A percentile compares a stretch with the other conserved stretches of the same genome.
Conservation (phyloP, 192 early-diverging fungal species). For the Paraglomus brasilianum region DNA sequence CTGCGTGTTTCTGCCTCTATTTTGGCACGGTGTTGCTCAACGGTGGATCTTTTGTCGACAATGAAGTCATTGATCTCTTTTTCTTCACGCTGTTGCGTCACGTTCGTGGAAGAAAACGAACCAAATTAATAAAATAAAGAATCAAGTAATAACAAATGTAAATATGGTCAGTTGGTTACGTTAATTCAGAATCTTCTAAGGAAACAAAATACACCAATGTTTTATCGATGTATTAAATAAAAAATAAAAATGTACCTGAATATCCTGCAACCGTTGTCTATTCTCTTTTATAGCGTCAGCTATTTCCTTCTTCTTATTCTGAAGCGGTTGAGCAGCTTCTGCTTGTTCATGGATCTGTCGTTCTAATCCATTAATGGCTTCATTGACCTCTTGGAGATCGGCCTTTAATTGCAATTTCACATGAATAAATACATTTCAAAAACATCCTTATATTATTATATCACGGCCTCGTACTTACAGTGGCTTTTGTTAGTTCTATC, state of each 20-base stretch:
- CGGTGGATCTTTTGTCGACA: constrained; percentile 32
- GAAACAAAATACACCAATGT: constrained; percentile 4
- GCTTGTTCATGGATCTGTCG: constrained; percentile 37
- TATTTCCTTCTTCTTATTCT: constrained; percentile 52
- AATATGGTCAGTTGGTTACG: too few species aligned
- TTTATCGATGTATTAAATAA: constrained; percentile 1
- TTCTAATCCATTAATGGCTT: constrained; percentile 39
- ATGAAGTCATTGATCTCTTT: constrained; percentile 48
- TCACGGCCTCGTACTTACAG: neutral
- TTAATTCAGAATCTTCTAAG: too few species aligned
- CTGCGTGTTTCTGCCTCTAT: constrained; percentile 47
- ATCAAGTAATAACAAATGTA: too few species aligned
- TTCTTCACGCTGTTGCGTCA: constrained; percentile 33
- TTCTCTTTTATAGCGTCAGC: constrained; percentile 45
- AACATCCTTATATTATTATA: constrained; percentile 32
- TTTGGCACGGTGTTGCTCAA: constrained; percentile 49
- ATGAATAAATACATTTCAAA: constrained; percentile 23
- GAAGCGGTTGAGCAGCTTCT: constrained; percentile 41
- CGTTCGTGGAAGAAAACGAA: too few species aligned
- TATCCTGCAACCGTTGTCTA: constrained; percentile 40
- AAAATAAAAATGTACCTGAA: constrained; percentile 22
- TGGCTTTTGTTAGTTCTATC: constrained; percentile 25
- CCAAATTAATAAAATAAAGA: too few species aligned
- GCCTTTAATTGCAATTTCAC: too few species aligned
- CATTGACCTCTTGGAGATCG: constrained; percentile 40